Evolutionary conservation across 2,329 filamentous ascomycete species (phyloP).

Genomic region (Aphanoascus verrucosus): DNA sequence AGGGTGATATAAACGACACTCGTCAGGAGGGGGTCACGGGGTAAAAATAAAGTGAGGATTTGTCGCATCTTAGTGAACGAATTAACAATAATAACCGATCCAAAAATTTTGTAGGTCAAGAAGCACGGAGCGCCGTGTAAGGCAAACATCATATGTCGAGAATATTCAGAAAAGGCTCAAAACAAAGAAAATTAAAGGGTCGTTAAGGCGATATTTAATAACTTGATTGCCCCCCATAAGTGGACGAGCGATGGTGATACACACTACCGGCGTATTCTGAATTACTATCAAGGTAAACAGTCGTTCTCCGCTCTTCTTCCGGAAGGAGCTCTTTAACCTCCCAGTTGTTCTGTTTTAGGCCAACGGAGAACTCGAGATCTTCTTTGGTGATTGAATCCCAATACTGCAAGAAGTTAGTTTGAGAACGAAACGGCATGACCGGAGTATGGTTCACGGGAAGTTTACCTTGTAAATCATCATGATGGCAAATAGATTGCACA

Average conservation of each 20-base stretch:
- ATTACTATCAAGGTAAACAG: slow-evolving; percentile 54
- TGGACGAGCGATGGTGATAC: slow-evolving; percentile 33
- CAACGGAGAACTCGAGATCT: slow-evolving; percentile 95
- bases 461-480: slow-evolving; percentile 99
- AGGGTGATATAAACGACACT: not conserved
- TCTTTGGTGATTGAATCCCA: slow-evolving; percentile 99
- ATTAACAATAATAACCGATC: not conserved
- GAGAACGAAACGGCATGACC: not conserved
- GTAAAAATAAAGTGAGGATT: not conserved
- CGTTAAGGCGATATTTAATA: slow-evolving; percentile 21
- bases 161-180: not conserved
- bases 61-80: no score
- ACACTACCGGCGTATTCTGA: slow-evolving; percentile 38
- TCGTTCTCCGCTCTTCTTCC: slow-evolving; percentile 66
- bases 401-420: slow-evolving; percentile 52
- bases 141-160: slow-evolving; percentile 1
- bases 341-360: slow-evolving; percentile 93
- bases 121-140: not conserved
- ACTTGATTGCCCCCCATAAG: slow-evolving; percentile 27
- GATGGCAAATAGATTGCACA: slow-evolving; percentile 84
- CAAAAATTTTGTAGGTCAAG: not conserved
- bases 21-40: not conserved
- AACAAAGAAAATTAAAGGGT: not conserved
- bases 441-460: slow-evolving; percentile 7
- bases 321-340: slow-evolving; percentile 86